Evolutionary conservation across 192 early-diverging fungal species (phyloP), one percentile per base, ranked within the genome.

Genomic region (Kickxella alabastrina): DNA sequence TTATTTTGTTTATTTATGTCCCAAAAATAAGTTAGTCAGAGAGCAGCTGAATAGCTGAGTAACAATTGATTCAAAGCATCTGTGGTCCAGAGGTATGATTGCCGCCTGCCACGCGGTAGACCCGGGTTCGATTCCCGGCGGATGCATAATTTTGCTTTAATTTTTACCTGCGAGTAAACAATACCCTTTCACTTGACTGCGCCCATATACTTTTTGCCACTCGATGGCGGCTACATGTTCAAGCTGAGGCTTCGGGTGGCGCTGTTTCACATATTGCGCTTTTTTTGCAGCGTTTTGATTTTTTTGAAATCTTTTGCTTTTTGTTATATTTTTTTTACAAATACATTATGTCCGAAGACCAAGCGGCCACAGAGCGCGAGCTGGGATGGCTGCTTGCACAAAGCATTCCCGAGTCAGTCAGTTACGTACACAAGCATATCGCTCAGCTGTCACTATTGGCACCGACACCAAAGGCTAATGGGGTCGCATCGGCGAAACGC

Each of bases 41-140:
- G n/a, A n/a, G n/a, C n/a, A n/a, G n/a, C n/a, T n/a, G n/a, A n/a
- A n/a, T n/a, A n/a, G n/a, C n/a, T n/a, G 31, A 32, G 31, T 32
- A 32, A 32, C 31, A 12, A 32, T 32, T 32, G 31, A n/a, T n/a
- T n/a, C n/a, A n/a, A n/a, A 34, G 60, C 47, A 50, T 61, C 52
- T 29, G 65, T 78, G 78, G 81, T 79, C 73, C 70, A 80, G 76
- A 77, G 76, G 79, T 80, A 80, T 82, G 78, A 81, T 85, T 79
- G 68, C 74, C 79, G 79, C 79, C 82, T 86, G 80, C 81, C 81
- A 81, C 84, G 84, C 76, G 81, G 76, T 80, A 79, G 84, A 81
- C 84, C 84, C 82, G 84, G 82, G 84, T 85, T 85, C 84, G 78
- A 85, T 82, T 83, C 83, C 82, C 81, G 81, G 83, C 74, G 63